Base-by-base conservation (phyloP, 2,329 filamentous ascomycete species). In the Tolypocladium capitatum region DNA sequence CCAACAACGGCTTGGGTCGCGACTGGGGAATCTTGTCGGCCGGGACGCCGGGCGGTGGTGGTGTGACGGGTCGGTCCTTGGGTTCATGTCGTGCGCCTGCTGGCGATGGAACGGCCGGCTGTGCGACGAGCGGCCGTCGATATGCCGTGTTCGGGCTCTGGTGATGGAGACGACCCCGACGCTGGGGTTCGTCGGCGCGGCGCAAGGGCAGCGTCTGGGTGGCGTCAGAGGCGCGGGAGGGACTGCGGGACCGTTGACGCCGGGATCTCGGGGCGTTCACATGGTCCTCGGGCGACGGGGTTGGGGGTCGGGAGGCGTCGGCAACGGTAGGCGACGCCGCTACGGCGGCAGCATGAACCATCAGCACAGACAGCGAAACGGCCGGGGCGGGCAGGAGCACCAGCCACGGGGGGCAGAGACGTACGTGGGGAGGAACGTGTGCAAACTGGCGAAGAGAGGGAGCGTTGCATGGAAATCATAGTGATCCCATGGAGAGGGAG, bases 391-490 rank as follows among this genome's bases (percentile, higher is more conserved):
- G 41, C 18, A 24, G 30, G 40, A 24, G 45, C 27, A 36, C 32
- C 44, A 52, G 50, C 53, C 54, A 45, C n/a, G 42, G 13, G 42
- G 13, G 13, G 33, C 9, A 40, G 36, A 35, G 18, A 82, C 80
- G 63, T 80, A 83, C 79, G 72, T 59, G 73, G 68, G 64, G 75
- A 74, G 55, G 74, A 69, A 59, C 73, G 70, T 55, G 73, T 69
- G 67, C 73, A 73, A 65, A 78, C 76, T 57, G 78, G 75, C 63
- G 79, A 81, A 55, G 80, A 81, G 53, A 75, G 68, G 53, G 76
- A 79, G 58, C 74, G 74, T 67, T 80, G 74, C 75, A 79, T 78
- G 65, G 75, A 74, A 62, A 76, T 74, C 73, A 79, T 78, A 65
- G 63, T 74, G 71, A 65, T 63, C 63, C 67, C 70, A 72, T 73